Conservation (phyloP, 805 yeast species). For the Candida rishiriensis region DNA sequence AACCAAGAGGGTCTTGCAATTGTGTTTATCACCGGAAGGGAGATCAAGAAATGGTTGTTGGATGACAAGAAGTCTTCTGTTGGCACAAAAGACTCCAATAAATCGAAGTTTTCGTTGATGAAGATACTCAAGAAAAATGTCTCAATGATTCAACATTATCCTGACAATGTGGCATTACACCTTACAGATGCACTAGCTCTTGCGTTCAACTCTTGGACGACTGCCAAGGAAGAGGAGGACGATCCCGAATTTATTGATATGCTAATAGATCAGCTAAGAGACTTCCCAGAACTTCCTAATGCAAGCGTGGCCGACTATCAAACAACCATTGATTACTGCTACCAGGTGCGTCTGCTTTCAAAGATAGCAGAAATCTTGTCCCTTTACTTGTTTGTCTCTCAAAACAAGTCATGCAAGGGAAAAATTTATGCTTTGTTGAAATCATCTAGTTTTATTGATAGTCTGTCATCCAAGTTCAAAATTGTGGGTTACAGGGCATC, state of each 20-base stretch:
- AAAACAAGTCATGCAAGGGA: constrained; percentile 35
- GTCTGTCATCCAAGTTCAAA: constrained; percentile 38
- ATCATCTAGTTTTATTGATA: constrained; percentile 25
- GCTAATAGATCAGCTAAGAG: constrained; percentile 32
- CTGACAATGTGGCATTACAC: constrained; percentile 60
- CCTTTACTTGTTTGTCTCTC: constrained; percentile 58
- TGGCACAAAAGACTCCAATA: constrained; percentile 6
- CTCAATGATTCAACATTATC: constrained; percentile 46
- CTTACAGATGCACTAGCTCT: constrained; percentile 67
- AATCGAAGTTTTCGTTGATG: constrained; percentile 41
- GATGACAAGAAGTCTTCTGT: constrained; percentile 12
- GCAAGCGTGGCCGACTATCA: constrained; percentile 12
- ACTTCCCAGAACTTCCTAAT: constrained; percentile 18
- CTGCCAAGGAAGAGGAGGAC: constrained; percentile 47
- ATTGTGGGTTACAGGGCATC: constrained; percentile 17
- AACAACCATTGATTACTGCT: constrained; percentile 37
- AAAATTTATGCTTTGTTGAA: constrained; percentile 31
- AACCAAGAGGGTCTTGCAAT: constrained; percentile 77
- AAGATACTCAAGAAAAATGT: constrained; percentile 53
- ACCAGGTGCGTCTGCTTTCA: constrained; percentile 55
- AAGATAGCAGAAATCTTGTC: constrained; percentile 75
- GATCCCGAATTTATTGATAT: constrained; percentile 45
- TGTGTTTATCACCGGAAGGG: constrained; percentile 58
- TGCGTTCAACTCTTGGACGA: constrained; percentile 76
- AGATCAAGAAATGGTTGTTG: constrained; percentile 31